Evolutionary conservation across 2,329 filamentous ascomycete genomes (phyloP), one percentile per base, ranked within the genome.

Genomic region (Xylariales sp.): DNA sequence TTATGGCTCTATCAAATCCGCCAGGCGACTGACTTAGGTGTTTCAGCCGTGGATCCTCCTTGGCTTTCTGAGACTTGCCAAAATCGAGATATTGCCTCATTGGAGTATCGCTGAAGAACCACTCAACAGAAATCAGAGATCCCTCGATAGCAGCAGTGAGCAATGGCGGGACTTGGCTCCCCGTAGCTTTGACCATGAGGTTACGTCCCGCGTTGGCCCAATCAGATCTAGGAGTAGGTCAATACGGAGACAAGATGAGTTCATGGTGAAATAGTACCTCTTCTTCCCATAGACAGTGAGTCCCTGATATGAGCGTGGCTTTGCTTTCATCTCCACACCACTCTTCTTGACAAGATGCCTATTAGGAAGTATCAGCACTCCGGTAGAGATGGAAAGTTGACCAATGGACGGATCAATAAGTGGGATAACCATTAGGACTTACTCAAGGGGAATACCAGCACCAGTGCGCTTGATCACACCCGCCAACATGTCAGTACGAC

Each of bases 91-190:
- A 93, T 40, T 77, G 69, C 20, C 80, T 71, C 50, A 78, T 63
- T 0, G 88, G 86, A 1, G 78, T 74, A 46, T 87, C 84, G 43
- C 84, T 81, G 42, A 88, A 61, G 58, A 91, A 87, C 78, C 86
- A 94, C 54, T 93, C 81, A 0, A 88, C 77, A 14, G 74, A 73
- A 28, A 83, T 76, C n/a, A 91, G 57, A 15, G 70, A 83, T 3
- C 80, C 78, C 2, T 52, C 51, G 7, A 64, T 52, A 10, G 77
- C 80, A 32, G 82, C 80, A 46, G 73, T 63, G 1, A 86, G 69
- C 7, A 86, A 62, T 3, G 82, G 85, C 3, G 82, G 75, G 0
- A 65, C 68, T 24, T 67, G 64, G 38, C 64, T 56, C 8, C 69
- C 73, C 1, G 58, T 61, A 3, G 62, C 53, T 29, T 57, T 64